phyloP scores from a whole-genome alignment of 2,329 filamentous ascomycete genomes.

The Xylariaceae sp. region DNA sequence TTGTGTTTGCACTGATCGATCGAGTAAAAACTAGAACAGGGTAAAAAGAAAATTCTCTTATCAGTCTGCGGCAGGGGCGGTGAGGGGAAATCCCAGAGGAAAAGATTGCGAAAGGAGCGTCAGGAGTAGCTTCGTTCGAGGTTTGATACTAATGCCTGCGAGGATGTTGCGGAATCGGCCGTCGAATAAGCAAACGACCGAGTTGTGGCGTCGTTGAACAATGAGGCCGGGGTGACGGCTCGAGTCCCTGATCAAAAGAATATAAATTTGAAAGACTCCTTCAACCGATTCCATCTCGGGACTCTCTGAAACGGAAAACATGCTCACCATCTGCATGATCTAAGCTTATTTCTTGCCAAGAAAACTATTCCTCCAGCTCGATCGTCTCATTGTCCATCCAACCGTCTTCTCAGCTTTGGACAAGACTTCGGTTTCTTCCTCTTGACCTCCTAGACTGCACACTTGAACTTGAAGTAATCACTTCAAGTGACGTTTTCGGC shows the following conservation, averaged over 20 bases:
- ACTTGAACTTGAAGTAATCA: background rate
- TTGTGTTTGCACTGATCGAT: constrained; percentile 12
- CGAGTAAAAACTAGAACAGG: background rate
- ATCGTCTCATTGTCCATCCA: background rate
- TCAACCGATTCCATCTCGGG: background rate
- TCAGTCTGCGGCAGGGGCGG: background rate
- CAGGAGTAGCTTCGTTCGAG: background rate
- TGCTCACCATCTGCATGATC: background rate
- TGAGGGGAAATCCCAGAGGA: background rate
- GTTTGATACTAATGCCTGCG: background rate
- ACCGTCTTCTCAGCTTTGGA: too few species aligned
- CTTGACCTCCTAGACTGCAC: too few species aligned
- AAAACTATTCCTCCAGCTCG: background rate
- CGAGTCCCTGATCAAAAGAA: background rate
- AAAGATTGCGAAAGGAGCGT: background rate
- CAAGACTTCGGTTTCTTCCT: too few species aligned
- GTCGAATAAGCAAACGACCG: background rate
- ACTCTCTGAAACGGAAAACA: background rate
- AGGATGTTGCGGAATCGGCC: background rate
- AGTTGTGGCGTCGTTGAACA: background rate
- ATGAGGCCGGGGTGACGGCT: background rate
- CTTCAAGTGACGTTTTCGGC: background rate
- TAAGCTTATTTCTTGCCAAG: background rate
- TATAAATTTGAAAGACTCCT: background rate
- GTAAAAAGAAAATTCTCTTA: background rate